Evolutionary conservation across 78 protist genomes (phyloP), one percentile per base, ranked within the genome.

Genomic region (Tieghemostelium lacteum): DNA sequence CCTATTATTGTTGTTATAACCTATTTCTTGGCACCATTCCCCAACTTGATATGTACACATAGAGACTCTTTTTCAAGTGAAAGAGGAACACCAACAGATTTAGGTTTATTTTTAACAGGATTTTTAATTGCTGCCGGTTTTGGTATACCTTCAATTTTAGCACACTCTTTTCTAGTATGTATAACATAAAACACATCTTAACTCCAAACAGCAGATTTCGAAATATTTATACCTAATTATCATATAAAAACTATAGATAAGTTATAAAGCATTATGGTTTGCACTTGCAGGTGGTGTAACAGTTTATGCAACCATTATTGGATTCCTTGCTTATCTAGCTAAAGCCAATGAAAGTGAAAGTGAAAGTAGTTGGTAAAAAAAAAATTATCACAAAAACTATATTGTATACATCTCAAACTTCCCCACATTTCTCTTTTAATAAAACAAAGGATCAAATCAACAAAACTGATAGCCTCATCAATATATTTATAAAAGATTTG

Each of bases 11-110:
- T 83, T 54, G 88, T 83, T 66, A 74, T 39, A 4, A 39, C 71
- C 4, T 83, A 83, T 69, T 83, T 83, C 67, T 49, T 83, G 1
- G 77, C 89, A 39, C 89, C 89, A 45, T 69, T 83, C 73, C 89
- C 89, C 14, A 83, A 55, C 42, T 17, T 83, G 14, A 26, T 83
- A 40, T 69, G 75, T 60, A 83, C 54, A 42, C 66, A 69, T 69
- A 83, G 77, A 33, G 89, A 83, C 40, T 26, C 55, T 10, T 83
- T 83, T 58, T 83, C 89, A 69, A 69, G 78, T 42, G 77, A 83
- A 39, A 36, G 49, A n/a, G 89, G 89, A 64, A 45, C 39, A 37
- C 8, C 69, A 3, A 42, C 52, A 24, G 89, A 83, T 69, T 14
- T 83, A 12, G 89, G 89, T 10, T 39, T 66, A 63, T 83, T 83